Percentiles rank a stretch among this genome's conserved stretches.
Evolutionary conservation across 1,139 yeast genomes (phyloP).

Genomic region (Candida sp.): DNA sequence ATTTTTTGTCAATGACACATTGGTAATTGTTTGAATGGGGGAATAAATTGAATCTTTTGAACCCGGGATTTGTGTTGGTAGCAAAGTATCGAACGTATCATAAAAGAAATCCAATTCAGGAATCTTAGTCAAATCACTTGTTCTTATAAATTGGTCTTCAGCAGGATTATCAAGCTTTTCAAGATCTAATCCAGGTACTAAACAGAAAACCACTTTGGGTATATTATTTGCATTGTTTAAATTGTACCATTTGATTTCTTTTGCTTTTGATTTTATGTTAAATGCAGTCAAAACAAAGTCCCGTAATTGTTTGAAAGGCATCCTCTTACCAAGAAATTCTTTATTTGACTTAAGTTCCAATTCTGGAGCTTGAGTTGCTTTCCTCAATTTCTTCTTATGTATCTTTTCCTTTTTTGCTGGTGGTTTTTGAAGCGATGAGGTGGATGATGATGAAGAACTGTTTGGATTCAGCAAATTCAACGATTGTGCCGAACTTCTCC

Average conservation of each 20-base stretch:
- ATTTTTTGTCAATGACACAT: conserved; percentile 50
- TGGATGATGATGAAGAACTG: conserved; percentile 6
- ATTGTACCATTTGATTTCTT: conserved; percentile 36
- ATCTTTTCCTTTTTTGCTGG: conserved; percentile 16
- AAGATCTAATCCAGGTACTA: conserved; percentile 64
- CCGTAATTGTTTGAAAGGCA: conserved; percentile 44
- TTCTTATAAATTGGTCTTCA: conserved; percentile 3
- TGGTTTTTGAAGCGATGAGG: conserved; percentile 8
- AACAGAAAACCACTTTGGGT: conserved; percentile 54
- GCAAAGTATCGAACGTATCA: conserved; percentile 32
- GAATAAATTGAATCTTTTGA: conserved; percentile 54
- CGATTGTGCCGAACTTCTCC: conserved; percentile 38
- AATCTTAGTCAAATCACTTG: conserved; percentile 7
- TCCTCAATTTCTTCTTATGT: conserved; percentile 31
- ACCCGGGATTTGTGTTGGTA: conserved; percentile 60
- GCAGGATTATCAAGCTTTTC: conserved; percentile 32
- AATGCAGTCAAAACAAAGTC: conserved; percentile 49
- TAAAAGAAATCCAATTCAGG: conserved; percentile 33
- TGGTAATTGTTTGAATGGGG: conserved; percentile 52
- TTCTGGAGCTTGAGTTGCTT: conserved; percentile 28
- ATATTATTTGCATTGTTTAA: conserved; percentile 17
- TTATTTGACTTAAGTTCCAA: conserved; percentile 13
- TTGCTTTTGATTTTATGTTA: conserved; percentile 18
- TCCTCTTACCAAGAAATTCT: conserved; percentile 15
- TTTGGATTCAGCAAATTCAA: not conserved